Conservation (phyloP, 2,329 filamentous ascomycete genomes). For the Trichophaea hybrida region DNA sequence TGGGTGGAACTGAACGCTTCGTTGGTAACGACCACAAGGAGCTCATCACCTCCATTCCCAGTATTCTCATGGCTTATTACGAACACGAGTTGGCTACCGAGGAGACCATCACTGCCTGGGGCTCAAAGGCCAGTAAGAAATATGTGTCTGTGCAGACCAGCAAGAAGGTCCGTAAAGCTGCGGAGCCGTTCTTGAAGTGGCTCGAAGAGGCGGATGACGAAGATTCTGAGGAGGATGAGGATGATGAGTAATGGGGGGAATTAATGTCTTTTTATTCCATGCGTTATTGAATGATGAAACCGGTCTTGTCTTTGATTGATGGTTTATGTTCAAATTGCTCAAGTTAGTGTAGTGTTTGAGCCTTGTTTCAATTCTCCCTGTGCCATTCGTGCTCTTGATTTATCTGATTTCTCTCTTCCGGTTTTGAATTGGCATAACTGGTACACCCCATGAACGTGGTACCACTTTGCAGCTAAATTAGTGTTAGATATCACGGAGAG, state of each 20-base stretch:
- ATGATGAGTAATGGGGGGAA: conserved; percentile 3
- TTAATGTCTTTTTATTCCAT: background rate
- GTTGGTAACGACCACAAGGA: conserved; percentile 69
- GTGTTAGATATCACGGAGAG: too few relatives aligned
- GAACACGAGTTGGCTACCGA: conserved; percentile 78
- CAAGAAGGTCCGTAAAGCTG: conserved; percentile 90
- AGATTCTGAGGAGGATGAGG: conserved; percentile 46
- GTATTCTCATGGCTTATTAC: conserved; percentile 81
- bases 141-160: conserved; percentile 80
- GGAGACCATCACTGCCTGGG: conserved; percentile 81
- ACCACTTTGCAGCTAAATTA: too few relatives aligned
- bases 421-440: too few relatives aligned
- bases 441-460: too few relatives aligned
- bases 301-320: background rate
- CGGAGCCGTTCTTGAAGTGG: conserved; percentile 82
- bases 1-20: conserved; percentile 89
- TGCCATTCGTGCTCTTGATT: too few relatives aligned
- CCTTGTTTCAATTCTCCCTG: too few relatives aligned
- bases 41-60: conserved; percentile 61
- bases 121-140: conserved; percentile 78
- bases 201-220: conserved; percentile 59
- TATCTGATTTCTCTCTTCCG: too few relatives aligned
- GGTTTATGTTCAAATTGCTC: too few relatives aligned
- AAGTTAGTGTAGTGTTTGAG: too few relatives aligned
- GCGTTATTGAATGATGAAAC: conserved; percentile 7